Base-by-base conservation (phyloP, 176 grass and related monocot genomes). In the Raddia guianensis region DNA sequence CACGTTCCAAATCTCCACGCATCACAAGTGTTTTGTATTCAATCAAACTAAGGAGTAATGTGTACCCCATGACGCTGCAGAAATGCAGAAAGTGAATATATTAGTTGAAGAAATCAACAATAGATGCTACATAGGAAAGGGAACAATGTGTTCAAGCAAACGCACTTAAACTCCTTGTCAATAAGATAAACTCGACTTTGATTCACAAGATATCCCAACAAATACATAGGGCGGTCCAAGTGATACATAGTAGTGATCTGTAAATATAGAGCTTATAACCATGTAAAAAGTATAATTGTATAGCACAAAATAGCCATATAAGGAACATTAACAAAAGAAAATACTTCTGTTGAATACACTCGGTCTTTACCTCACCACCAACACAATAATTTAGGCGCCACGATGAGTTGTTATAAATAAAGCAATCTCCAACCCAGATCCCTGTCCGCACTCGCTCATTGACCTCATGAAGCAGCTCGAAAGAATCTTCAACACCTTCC, bases 111-210 rank as follows among this genome's bases (percentile, higher is more conserved):
- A 90, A 84, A 79, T 76, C 20, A 86, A 75, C 51, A 56, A 70
- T 8, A 75, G 32, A 74, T 42, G 49, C 18, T 79, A 72, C 52
- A 60, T 20, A 68, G 2, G 49, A 42, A 54, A 53, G 12, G 12
- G 58, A 77, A 49, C 35, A 77, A 65, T 18, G 40, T 37, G 73
- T 80, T 61, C 35, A 72, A 74, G 67, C 3, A 85, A 81, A 90
- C 92, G 5, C 44, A 99, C 96, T 95, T 99, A 75, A 99, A 99
- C 79, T 95, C 88, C 82, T 99, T 99, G 86, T 99, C 96, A 86
- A 99, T 99, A 79, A 99, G 96, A 91, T 95, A 99, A 66, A 95
- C 92, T 74, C 92, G 88, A 82, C 96, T 99, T 85, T 99, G 96
- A 77, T 79, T 99, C 0, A 82, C 90, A 91, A 99, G 92, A 90